Evolutionary conservation across 371 early-diverging fungal species (phyloP).

Genomic region (Coemansia sp.): DNA sequence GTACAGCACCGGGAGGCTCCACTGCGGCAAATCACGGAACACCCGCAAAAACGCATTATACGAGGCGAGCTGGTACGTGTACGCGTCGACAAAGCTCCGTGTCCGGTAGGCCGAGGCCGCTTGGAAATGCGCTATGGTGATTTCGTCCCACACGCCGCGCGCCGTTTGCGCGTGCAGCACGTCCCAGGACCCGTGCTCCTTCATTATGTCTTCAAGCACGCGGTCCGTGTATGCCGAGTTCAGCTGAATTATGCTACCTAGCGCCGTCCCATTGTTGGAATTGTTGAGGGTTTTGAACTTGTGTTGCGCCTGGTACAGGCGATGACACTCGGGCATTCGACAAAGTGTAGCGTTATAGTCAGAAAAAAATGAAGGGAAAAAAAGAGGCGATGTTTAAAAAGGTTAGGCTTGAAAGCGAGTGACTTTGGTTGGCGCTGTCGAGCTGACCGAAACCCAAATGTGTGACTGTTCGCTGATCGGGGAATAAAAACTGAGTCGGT

Average conservation of each 20-base stretch:
- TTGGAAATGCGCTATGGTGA: slow-evolving; percentile 53
- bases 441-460: too few relatives aligned
- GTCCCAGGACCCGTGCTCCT: slow-evolving; percentile 36
- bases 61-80: slow-evolving; percentile 53
- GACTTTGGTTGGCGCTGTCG: too few relatives aligned
- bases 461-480: too few relatives aligned
- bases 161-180: slow-evolving; percentile 20
- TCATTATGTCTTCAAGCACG: slow-evolving; percentile 46
- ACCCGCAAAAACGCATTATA: slow-evolving; percentile 43
- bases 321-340: slow-evolving; percentile 10
- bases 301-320: slow-evolving; percentile 19
- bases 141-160: slow-evolving; percentile 56
- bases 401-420: too few relatives aligned
- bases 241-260: slow-evolving; percentile 18
- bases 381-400: too few relatives aligned
- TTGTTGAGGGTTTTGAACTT: slow-evolving; percentile 23
- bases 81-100: slow-evolving; percentile 55
- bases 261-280: slow-evolving; percentile 22
- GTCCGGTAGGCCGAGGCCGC: slow-evolving; percentile 47
- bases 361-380: too few relatives aligned
- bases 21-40: slow-evolving; percentile 54
- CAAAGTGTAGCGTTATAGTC: too few relatives aligned
- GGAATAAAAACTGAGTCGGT: too few relatives aligned
- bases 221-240: slow-evolving; percentile 18
- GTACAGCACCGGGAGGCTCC: slow-evolving; percentile 12